Evolutionary conservation across 2,329 filamentous ascomycete genomes (phyloP).

Genomic region (Chrysoporthe deuterocubensis): DNA sequence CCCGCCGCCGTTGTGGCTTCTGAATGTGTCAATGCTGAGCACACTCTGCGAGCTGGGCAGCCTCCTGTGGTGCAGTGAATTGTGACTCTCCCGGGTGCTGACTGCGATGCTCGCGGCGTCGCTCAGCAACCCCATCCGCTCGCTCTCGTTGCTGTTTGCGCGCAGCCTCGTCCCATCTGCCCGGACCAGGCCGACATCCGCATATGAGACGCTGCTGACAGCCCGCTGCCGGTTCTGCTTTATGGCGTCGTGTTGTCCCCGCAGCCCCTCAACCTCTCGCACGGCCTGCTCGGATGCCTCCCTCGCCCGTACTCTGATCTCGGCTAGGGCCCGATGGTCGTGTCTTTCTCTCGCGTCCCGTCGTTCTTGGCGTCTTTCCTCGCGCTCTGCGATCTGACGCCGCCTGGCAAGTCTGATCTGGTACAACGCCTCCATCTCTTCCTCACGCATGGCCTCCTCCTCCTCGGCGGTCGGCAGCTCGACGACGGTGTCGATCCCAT

Average conservation of each 20-base stretch:
- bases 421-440: constrained; percentile 92
- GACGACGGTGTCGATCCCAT: constrained; percentile 86
- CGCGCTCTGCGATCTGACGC: constrained; percentile 74
- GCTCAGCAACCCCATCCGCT: constrained; percentile 71
- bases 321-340: constrained; percentile 70
- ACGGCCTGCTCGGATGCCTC: constrained; percentile 48
- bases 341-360: constrained; percentile 73
- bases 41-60: constrained; percentile 58
- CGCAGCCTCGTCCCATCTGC: constrained; percentile 78
- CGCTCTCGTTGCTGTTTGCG: constrained; percentile 74
- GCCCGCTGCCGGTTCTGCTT: constrained; percentile 66
- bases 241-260: constrained; percentile 58
- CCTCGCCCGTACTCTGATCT: constrained; percentile 63
- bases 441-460: constrained; percentile 77
- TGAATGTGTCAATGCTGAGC: constrained; percentile 51
- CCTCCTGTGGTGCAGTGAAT: constrained; percentile 44
- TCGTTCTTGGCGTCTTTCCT: constrained; percentile 71
- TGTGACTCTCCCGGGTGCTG: constrained; percentile 28
- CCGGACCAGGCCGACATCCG: constrained; percentile 73
- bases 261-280: constrained; percentile 64
- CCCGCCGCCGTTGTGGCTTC: constrained; percentile 33
- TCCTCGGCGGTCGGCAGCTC: constrained; percentile 82
- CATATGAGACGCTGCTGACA: constrained; percentile 77
- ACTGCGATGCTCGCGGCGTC: constrained; percentile 67
- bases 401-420: constrained; percentile 83